Evolutionary conservation across 2,329 filamentous ascomycete species (phyloP).

Genomic region (Chrysoporthe cubensis): DNA sequence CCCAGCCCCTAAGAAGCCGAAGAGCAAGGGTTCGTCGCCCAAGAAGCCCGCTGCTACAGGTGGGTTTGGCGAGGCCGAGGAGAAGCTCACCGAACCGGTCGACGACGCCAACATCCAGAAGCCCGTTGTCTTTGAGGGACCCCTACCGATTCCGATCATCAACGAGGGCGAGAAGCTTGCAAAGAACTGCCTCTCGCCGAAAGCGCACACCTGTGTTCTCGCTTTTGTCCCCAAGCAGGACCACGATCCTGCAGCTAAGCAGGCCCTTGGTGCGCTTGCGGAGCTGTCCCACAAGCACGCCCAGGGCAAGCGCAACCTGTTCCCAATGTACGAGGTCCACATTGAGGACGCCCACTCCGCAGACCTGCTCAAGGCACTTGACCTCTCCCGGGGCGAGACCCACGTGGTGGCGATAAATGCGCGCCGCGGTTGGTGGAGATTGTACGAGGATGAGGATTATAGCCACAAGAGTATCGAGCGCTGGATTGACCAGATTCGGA

Average conservation of each 20-base stretch:
- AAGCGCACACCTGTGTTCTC: conserved; percentile 82
- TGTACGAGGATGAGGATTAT: conserved; percentile 64
- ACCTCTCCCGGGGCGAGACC: conserved; percentile 58
- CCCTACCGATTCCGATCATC: conserved; percentile 70
- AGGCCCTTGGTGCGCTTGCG: conserved; percentile 66
- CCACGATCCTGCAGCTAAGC: conserved; percentile 52
- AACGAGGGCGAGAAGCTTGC: conserved; percentile 66
- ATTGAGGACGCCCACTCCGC: conserved; percentile 60
- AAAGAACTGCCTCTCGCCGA: conserved; percentile 72
- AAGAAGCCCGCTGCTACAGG: conserved; percentile 38
- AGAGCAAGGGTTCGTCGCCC: conserved; percentile 46
- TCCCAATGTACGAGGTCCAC: conserved; percentile 82
- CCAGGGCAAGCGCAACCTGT: conserved; percentile 67
- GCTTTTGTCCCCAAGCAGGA: conserved; percentile 65
- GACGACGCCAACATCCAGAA: conserved; percentile 53
- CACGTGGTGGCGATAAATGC: conserved; percentile 84
- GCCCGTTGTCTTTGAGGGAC: conserved; percentile 54
- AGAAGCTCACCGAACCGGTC: conserved; percentile 44
- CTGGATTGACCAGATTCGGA: conserved; percentile 89
- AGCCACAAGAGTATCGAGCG: conserved; percentile 68
- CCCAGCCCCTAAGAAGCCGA: conserved; percentile 58
- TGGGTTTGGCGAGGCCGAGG: conserved; percentile 41
- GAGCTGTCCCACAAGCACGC: conserved; percentile 78
- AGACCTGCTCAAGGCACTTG: conserved; percentile 63
- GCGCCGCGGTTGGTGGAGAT: conserved; percentile 84